Base-by-base conservation (phyloP, 805 yeast genomes). In the Pichia membranifaciens region DNA sequence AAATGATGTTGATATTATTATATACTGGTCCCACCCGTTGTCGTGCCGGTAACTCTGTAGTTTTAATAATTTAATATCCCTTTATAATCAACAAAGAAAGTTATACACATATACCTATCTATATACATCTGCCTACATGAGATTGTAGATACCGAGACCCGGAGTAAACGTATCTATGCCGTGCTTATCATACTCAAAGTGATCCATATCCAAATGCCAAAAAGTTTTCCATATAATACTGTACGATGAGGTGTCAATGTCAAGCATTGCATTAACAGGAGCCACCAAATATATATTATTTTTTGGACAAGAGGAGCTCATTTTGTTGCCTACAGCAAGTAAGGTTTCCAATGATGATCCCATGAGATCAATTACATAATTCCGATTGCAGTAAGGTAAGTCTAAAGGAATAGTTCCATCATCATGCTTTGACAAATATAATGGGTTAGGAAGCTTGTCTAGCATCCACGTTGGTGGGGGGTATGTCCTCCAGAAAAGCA, bases 401-500 rank as follows among this genome's bases (percentile, higher is more conserved):
- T 20, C 17, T 4, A 23, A 21, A 10, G 16, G 17, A 22, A 38
- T 15, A 9, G 40, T 12, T 1, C 28, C 15, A 76, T 56, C 6
- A 76, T 50, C 32, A 18, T 38, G 6, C 18, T 41, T 42, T 2
- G 39, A 42, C n/a, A 35, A 16, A 6, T 41, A 41, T 8, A n/a
- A 4, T 7, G 43, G 43, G 29, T 31, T 18, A 17, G 32, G 5
- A 4, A 38, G 23, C 10, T 22, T 38, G 10, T 41, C 17, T 2
- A 64, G 35, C 49, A 91, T 62, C 96, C 96, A 93, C 4, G 87
- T 76, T 3, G 99, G 98, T 0, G 98, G 97, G 4, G 87, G 77
- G 57, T 91, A 93, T 0, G 96, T 88, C 62, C 88, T 81, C 98
- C 98, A 91, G 88, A 95, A 91, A 5, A 91, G 58, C 32, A 78